phyloP scores from a whole-genome alignment of 31 red algal genomes.

The Bonnemaisonia californica region DNA sequence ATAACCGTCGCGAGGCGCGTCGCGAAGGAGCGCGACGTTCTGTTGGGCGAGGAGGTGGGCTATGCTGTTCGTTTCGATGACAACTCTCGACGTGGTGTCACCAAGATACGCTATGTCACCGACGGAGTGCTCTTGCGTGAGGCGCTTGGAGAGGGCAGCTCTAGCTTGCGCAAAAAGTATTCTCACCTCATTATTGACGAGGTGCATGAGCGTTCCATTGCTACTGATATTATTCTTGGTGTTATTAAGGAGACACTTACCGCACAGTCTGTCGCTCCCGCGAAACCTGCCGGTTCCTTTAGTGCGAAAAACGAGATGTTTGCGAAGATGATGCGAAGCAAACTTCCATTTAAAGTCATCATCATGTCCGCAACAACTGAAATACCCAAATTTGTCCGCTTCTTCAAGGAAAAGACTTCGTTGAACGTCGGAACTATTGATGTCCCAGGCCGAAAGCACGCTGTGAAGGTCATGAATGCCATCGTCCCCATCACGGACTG shows the following conservation, averaged over 20 bases:
- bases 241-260: constrained; percentile 68
- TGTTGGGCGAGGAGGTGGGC: constrained; percentile 62
- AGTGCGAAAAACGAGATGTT: constrained; percentile 1
- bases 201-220: constrained; percentile 85
- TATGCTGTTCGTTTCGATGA: constrained; percentile 94
- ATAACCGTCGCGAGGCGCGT: constrained; percentile 85
- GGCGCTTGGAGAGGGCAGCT: constrained; percentile 50
- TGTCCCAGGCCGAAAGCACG: constrained; percentile 67
- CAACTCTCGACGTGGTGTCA: constrained; percentile 44
- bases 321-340: constrained; percentile 29
- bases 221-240: constrained; percentile 86
- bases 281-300: constrained; percentile 5
- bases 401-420: constrained; percentile 46
- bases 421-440: constrained; percentile 41
- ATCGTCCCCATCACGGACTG: constrained; percentile 71
- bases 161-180: constrained; percentile 50
- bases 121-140: constrained; percentile 90
- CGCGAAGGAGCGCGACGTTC: constrained; percentile 49
- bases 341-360: constrained; percentile 78
- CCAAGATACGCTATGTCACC: constrained; percentile 80
- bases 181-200: constrained; percentile 84
- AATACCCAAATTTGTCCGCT: constrained; percentile 61
- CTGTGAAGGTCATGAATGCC: constrained; percentile 76
- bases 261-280: neutral
- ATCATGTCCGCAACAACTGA: constrained; percentile 97